Percentiles rank a stretch among this genome's conserved stretches.
These are phyloP conservation scores for Phoma sp. DNA, from an alignment of 2,329 filamentous ascomycete species.

Conservation along the genomic window DNA sequence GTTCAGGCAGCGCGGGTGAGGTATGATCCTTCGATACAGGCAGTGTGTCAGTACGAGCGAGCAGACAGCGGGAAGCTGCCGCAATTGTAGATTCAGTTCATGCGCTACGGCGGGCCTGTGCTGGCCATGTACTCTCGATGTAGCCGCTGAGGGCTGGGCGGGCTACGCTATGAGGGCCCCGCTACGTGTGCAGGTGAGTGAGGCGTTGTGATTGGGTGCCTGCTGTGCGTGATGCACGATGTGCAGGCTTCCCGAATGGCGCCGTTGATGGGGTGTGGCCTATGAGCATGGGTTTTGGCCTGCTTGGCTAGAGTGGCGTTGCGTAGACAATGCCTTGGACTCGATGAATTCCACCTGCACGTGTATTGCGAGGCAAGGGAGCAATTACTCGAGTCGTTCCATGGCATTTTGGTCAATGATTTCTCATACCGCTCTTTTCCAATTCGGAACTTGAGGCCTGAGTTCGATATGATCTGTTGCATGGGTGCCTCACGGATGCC, in stretches of 20 bases:
- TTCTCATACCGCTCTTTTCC: slow-evolving; percentile 21
- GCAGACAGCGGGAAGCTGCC: slow-evolving; percentile 37
- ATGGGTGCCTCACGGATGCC: slow-evolving; percentile 41
- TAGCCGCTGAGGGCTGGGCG: slow-evolving; percentile 34
- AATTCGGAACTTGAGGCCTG: slow-evolving; percentile 5
- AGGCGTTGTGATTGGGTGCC: slow-evolving; percentile 24
- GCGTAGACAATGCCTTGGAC: slow-evolving; percentile 17
- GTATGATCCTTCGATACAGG: slow-evolving; percentile 38
- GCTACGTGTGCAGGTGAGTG: slow-evolving; percentile 7
- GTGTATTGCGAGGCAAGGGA: slow-evolving; percentile 23
- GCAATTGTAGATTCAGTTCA: slow-evolving; percentile 46
- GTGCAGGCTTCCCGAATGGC: slow-evolving; percentile 27
- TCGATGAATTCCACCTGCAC: slow-evolving; percentile 24
- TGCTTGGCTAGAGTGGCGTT: slow-evolving; percentile 23
- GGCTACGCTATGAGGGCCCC: slow-evolving; percentile 2
- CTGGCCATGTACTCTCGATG: slow-evolving; percentile 23
- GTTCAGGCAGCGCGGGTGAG: slow-evolving; percentile 35
- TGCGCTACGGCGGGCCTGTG: slow-evolving; percentile 35
- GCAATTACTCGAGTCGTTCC: slow-evolving; percentile 9
- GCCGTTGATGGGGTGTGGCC: slow-evolving; percentile 21
- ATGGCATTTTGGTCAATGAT: slow-evolving; percentile 4
- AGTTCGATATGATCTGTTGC: slow-evolving; percentile 15
- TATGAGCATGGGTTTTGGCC: slow-evolving; percentile 23
- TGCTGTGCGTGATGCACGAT: slow-evolving; percentile 32
- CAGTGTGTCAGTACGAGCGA: slow-evolving; percentile 44